These are phyloP conservation scores for Leishmania braziliensis DNA, from an alignment of 208 protist genomes.

Conservation along the genomic window DNA sequence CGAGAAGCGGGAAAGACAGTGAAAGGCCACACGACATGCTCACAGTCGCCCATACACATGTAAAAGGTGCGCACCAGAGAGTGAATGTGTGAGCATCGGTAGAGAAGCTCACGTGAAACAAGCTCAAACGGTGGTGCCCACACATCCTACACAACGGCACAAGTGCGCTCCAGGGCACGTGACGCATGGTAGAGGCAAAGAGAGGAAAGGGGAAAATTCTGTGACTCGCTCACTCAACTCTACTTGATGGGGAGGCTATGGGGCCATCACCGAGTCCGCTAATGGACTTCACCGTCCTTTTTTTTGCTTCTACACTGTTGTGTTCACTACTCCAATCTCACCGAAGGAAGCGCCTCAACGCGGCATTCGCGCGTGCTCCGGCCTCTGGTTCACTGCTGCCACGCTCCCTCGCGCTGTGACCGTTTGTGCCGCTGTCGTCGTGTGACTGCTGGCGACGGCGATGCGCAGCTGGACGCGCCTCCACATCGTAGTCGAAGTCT, in stretches of 20 bases:
- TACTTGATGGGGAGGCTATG: neutral
- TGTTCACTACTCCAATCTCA: neutral
- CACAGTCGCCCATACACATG: neutral
- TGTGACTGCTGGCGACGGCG: neutral
- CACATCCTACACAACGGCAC: neutral
- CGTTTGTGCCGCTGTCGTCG: neutral
- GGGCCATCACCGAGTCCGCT: neutral
- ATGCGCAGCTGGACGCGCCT: conserved; percentile 7
- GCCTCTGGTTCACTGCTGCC: conserved; percentile 8
- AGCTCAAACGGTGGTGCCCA: neutral
- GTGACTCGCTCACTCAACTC: neutral
- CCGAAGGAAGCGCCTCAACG: conserved; percentile 45
- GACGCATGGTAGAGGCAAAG: neutral
- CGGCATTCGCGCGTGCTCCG: conserved; percentile 34
- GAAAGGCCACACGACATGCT: neutral
- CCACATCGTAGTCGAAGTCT: conserved; percentile 15
- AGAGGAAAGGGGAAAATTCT: no score
- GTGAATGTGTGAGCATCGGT: neutral
- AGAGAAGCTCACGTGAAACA: neutral
- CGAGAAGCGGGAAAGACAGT: neutral
- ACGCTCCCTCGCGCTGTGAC: neutral
- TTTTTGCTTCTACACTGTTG: neutral
- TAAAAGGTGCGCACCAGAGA: neutral
- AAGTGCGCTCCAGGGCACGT: neutral
- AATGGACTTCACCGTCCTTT: neutral